These are phyloP conservation scores for Gossypium thurberi DNA, from an alignment of 345 rosid species.

Conservation along the genomic window DNA sequence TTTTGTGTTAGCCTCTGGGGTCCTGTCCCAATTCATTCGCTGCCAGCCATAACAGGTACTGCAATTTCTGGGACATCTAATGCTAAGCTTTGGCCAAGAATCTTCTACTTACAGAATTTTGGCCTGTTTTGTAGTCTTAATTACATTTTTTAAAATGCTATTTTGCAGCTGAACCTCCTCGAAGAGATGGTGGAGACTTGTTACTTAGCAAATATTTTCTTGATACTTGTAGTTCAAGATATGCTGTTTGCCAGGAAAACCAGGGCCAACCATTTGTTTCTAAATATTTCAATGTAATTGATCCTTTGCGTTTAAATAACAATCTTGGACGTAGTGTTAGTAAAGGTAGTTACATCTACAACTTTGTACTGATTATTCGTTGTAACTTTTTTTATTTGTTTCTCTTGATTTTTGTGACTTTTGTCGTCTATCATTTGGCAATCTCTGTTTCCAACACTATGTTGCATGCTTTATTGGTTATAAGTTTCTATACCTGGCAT, in stretches of 20 bases:
- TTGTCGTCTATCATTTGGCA: not conserved
- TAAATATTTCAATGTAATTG: conserved; percentile 93
- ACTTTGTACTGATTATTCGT: not conserved
- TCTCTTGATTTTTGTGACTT: not conserved
- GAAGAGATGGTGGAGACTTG: conserved; percentile 68
- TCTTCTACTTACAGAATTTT: conserved; percentile 8
- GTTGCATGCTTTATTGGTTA: too few relatives aligned
- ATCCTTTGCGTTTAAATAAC: conserved; percentile 93
- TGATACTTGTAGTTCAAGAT: conserved; percentile 63
- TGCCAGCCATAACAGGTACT: conserved; percentile 83
- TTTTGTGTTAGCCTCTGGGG: conserved; percentile 98
- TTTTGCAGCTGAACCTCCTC: conserved; percentile 55
- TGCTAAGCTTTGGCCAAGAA: conserved; percentile 5
- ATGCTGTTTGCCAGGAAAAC: conserved; percentile 71
- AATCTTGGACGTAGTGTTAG: conserved; percentile 99
- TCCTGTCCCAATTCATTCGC: conserved; percentile 75
- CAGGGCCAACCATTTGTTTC: conserved; percentile 74
- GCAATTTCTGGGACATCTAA: conserved; percentile 11
- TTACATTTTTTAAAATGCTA: conserved; percentile 13
- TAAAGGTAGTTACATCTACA: conserved; percentile 54
- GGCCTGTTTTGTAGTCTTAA: conserved; percentile 8
- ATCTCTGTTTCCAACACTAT: not conserved
- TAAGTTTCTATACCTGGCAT: too few relatives aligned
- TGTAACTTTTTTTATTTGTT: not conserved
- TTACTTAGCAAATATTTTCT: conserved; percentile 63